Conservation (phyloP, 352 stramenopile species). For the Phytophthora sp. region DNA sequence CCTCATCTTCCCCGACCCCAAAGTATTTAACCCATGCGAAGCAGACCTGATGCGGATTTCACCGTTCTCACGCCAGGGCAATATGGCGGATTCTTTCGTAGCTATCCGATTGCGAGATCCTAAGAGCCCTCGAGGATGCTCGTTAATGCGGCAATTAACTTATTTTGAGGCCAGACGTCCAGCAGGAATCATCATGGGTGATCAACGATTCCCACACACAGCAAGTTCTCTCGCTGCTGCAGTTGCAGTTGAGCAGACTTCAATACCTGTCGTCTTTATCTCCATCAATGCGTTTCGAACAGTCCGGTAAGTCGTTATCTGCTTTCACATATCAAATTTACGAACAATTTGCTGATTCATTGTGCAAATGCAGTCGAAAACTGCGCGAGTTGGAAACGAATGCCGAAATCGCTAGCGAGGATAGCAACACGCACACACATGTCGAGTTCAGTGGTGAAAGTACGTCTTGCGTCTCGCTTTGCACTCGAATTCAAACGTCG, state of each 20-base stretch:
- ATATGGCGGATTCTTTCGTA: conserved; percentile 37
- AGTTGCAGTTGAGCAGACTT: conserved; percentile 29
- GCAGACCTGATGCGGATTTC: conserved; percentile 28
- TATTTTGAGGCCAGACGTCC: conserved; percentile 47
- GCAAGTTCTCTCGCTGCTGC: conserved; percentile 24
- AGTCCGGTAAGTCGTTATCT: conserved; percentile 29
- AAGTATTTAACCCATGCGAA: conserved; percentile 47
- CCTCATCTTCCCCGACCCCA: conserved; percentile 36
- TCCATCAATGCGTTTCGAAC: conserved; percentile 40
- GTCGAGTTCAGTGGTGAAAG: conserved; percentile 73
- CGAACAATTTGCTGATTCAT: background rate
- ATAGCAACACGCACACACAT: conserved; percentile 49
- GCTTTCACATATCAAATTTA: too few relatives aligned
- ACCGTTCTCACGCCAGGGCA: conserved; percentile 20
- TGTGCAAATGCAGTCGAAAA: conserved; percentile 25
- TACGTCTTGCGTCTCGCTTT: conserved; percentile 47
- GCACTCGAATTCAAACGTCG: background rate
- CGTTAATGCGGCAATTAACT: conserved; percentile 46
- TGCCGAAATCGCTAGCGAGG: conserved; percentile 7
- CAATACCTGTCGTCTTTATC: conserved; percentile 61
- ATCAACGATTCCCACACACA: conserved; percentile 36
- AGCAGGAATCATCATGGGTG: conserved; percentile 54
- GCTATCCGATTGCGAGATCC: conserved; percentile 30
- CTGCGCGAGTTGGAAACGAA: conserved; percentile 26
- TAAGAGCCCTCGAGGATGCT: conserved; percentile 36